phyloP scores from a whole-genome alignment of 495 filamentous ascomycete species.

The Neurospora tetraspora region DNA sequence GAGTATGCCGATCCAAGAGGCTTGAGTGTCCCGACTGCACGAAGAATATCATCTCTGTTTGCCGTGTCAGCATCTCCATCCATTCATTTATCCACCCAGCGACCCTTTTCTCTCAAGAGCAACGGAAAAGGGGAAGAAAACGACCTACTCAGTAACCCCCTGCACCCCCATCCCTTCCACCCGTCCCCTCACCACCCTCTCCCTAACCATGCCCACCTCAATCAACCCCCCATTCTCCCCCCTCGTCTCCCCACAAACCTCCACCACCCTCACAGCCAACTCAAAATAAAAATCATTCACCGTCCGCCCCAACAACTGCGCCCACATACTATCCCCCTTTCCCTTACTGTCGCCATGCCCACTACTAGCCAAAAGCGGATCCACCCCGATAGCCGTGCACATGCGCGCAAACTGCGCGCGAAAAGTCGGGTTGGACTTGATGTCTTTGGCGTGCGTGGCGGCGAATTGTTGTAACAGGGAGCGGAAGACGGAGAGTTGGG shows the following conservation, averaged over 20 bases:
- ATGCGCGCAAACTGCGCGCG: constrained; percentile 96
- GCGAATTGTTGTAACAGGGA: constrained; percentile 87
- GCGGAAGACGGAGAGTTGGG: constrained; percentile 92
- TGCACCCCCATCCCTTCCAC: constrained; percentile 68
- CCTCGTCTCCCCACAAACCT: constrained; percentile 79
- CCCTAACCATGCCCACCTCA: constrained; percentile 69
- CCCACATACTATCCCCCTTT: constrained; percentile 66
- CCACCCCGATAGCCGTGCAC: constrained; percentile 94
- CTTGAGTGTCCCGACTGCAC: constrained; percentile 77
- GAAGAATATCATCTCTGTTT: constrained; percentile 77
- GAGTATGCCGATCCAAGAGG: constrained; percentile 84
- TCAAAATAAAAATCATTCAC: constrained; percentile 98
- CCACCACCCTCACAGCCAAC: constrained; percentile 85
- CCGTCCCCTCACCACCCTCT: constrained; percentile 56
- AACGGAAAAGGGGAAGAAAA: neutral
- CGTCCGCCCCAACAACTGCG: constrained; percentile 76
- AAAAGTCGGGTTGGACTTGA: constrained; percentile 88
- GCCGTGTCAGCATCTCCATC: neutral
- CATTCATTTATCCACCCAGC: neutral
- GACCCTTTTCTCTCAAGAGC: neutral
- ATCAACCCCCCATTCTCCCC: constrained; percentile 89
- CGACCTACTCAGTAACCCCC: constrained; percentile 54
- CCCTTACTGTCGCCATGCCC: constrained; percentile 29
- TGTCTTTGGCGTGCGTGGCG: constrained; percentile 86
- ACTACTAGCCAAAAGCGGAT: constrained; percentile 67